Percentiles rank a stretch among this genome's conserved stretches.
phyloP scores from a whole-genome alignment of 805 yeast genomes.

The Yarrowia phangngaensis region DNA sequence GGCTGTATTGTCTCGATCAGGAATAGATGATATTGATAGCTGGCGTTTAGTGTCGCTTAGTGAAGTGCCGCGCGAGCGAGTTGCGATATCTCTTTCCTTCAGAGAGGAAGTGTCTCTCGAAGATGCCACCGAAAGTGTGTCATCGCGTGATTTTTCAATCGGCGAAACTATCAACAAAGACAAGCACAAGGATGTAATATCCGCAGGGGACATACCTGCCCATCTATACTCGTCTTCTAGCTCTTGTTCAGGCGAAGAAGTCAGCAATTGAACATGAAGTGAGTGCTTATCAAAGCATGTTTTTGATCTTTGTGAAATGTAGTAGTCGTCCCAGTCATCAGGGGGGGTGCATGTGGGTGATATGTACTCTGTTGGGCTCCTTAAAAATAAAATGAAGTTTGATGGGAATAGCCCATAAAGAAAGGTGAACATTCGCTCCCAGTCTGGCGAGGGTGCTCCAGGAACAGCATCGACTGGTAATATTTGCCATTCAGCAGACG shows the following conservation, averaged over 20 bases:
- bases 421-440: slow-evolving; percentile 42
- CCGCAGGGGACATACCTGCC: slow-evolving; percentile 41
- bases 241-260: slow-evolving; percentile 41
- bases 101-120: not conserved
- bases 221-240: slow-evolving; percentile 36
- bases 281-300: slow-evolving; percentile 40
- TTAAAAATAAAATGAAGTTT: slow-evolving; percentile 45
- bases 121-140: not conserved
- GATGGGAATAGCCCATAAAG: slow-evolving; percentile 58
- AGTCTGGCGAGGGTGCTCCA: slow-evolving; percentile 4
- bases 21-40: slow-evolving; percentile 12
- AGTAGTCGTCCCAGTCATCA: slow-evolving; percentile 41
- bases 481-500: not conserved
- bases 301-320: slow-evolving; percentile 37
- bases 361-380: slow-evolving; percentile 44
- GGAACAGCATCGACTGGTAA: slow-evolving; percentile 8
- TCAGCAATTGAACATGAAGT: slow-evolving; percentile 49
- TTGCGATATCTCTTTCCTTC: slow-evolving; percentile 6
- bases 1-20: slow-evolving; percentile 13
- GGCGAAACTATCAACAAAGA: slow-evolving; percentile 25
- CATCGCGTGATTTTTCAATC: slow-evolving; percentile 1
- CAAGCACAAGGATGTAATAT: slow-evolving; percentile 41
- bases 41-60: slow-evolving; percentile 13
- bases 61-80: slow-evolving; percentile 21
- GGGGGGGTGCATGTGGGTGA: slow-evolving; percentile 31